Conservation (phyloP, 1,284 basidiomycete genomes). For the Ceratobasidium sp. region DNA sequence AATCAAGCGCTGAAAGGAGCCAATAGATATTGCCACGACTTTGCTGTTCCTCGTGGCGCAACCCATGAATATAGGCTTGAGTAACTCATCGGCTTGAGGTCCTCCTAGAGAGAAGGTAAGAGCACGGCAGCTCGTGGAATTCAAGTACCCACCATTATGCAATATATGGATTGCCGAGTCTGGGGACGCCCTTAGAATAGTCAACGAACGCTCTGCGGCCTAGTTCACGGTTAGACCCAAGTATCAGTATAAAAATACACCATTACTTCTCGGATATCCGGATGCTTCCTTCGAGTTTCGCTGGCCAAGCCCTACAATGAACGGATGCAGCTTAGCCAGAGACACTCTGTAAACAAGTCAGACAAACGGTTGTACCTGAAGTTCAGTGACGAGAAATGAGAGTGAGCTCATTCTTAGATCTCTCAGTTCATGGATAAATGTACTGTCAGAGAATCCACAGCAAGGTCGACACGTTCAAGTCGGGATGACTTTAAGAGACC, state of each 20-base stretch:
- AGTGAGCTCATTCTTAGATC: slow-evolving; percentile 61
- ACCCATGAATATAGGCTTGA: slow-evolving; percentile 92
- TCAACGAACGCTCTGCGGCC: slow-evolving; percentile 87
- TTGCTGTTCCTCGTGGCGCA: slow-evolving; percentile 94
- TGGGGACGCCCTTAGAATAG: slow-evolving; percentile 78
- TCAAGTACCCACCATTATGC: slow-evolving; percentile 65
- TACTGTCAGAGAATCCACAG: background rate
- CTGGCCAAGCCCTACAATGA: slow-evolving; percentile 70
- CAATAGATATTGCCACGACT: slow-evolving; percentile 91
- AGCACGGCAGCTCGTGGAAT: background rate
- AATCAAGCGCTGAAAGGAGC: slow-evolving; percentile 91
- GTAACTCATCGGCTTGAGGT: slow-evolving; percentile 80
- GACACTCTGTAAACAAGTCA: slow-evolving; percentile 17
- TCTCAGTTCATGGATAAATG: background rate
- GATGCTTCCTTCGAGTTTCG: slow-evolving; percentile 82
- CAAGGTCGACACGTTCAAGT: background rate
- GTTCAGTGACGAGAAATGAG: slow-evolving; percentile 65
- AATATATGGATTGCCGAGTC: slow-evolving; percentile 71
- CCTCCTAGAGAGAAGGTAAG: slow-evolving; percentile 64
- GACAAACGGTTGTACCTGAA: slow-evolving; percentile 59
- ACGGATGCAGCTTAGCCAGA: slow-evolving; percentile 3
- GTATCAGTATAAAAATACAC: slow-evolving; percentile 13
- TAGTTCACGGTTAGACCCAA: slow-evolving; percentile 51
- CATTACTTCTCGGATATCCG: slow-evolving; percentile 82
- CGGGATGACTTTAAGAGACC: background rate